A percentile compares a stretch with the other conserved stretches of the same genome.
These are phyloP conservation scores for Dioscorea alata DNA, from an alignment of 106 monocot species.

Conservation along the genomic window DNA sequence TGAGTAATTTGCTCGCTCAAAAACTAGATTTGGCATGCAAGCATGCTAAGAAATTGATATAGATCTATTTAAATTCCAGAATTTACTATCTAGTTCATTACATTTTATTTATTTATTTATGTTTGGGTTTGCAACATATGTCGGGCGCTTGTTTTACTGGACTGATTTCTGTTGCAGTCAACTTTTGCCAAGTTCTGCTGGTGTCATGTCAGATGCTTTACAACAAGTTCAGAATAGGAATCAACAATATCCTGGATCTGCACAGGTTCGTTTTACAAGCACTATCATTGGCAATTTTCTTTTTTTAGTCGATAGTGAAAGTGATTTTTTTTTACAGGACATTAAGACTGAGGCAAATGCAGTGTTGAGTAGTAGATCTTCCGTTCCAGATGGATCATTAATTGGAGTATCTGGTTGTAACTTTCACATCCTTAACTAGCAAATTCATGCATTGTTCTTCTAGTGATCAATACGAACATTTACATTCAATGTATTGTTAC, in stretches of 20 bases:
- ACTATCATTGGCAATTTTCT: background rate
- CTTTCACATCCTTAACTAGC: no score
- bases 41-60: no score
- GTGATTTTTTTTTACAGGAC: slow-evolving; percentile 30
- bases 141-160: background rate
- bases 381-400: slow-evolving; percentile 72
- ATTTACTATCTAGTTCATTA: no score
- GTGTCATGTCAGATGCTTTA: slow-evolving; percentile 57
- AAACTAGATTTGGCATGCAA: no score
- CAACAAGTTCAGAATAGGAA: slow-evolving; percentile 71
- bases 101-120: no score
- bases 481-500: no score
- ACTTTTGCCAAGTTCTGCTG: slow-evolving; percentile 68
- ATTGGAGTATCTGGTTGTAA: slow-evolving; percentile 32
- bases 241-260: slow-evolving; percentile 60
- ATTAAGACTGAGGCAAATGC: slow-evolving; percentile 82
- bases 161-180: slow-evolving; percentile 36
- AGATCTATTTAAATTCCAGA: no score
- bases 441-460: no score
- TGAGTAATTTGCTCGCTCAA: no score
- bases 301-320: no score
- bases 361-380: slow-evolving; percentile 56
- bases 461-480: no score
- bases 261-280: slow-evolving; percentile 35
- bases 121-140: no score